Base-by-base conservation (phyloP, 495 filamentous ascomycete genomes). In the Halenospora varia region DNA sequence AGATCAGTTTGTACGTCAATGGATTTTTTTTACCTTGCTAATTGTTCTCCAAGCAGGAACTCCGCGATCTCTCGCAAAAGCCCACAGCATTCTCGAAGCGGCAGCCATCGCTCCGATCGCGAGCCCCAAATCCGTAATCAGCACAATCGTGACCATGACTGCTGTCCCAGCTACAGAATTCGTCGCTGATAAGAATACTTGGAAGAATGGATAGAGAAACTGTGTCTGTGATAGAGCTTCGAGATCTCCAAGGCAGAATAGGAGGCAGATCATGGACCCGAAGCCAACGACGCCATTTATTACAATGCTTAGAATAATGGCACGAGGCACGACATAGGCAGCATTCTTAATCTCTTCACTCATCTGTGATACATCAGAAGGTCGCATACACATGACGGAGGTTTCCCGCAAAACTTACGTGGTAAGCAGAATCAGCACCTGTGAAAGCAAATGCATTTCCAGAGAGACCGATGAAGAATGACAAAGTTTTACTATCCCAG, bases 51-150 rank as follows among this genome's bases (percentile, higher is more conserved):
- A 49, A n/a, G 18, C 47, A 8, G 79, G 79, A 20, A 82, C 60
- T 3, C 77, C 79, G 13, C 71, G 66, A 55, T 84, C 80, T 8
- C 80, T 68, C 0, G 78, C 71, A 59, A 83, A 82, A 0, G 79
- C 74, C 76, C 78, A 84, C 24, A 77, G 67, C 59, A 79, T 70
- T 2, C 81, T 73, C 9, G 78, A 81, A 0, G 75, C 64, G 0
- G 79, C 76, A 18, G 77, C 77, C 8, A 78, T 62, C 29, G 51
- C 51, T 1, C 48, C 45, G 24, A 62, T 53, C 11, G 25, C 41
- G 1, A 35, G 17, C 24, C 18, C 50, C 13, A 57, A 11, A 13
- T 35, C 47, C 2, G 49, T 25, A n/a, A 62, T 50, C 13, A 55
- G 56, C 18, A 62, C 22, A 20, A 62, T 58, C 19, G 55, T 24